Evolutionary conservation across 2,329 filamentous ascomycete species (phyloP).

Genomic region (Chalaropsis ovoidea): DNA sequence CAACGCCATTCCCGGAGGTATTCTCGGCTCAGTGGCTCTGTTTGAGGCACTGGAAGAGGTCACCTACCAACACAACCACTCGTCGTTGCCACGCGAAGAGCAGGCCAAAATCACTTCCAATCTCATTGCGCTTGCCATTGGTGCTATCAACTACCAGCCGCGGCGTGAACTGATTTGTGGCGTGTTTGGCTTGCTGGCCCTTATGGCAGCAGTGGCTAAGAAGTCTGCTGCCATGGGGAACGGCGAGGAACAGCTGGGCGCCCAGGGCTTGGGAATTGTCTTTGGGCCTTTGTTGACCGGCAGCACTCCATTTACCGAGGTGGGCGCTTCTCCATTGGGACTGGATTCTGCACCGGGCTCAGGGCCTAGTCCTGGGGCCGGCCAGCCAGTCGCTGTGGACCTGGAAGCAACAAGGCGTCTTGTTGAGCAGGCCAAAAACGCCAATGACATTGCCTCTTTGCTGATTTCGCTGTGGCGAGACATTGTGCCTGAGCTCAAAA

Average conservation of each 20-base stretch:
- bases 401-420: constrained; percentile 21
- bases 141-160: constrained; percentile 48
- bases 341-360: not conserved
- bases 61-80: constrained; percentile 35
- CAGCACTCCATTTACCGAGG: constrained; percentile 10
- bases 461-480: constrained; percentile 56
- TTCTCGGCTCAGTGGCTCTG: constrained; percentile 51
- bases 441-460: constrained; percentile 54
- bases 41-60: constrained; percentile 49
- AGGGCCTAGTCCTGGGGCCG: not conserved
- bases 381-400: not conserved
- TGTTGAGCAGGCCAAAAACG: constrained; percentile 49
- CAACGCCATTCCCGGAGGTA: constrained; percentile 52
- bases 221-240: constrained; percentile 33
- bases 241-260: constrained; percentile 32
- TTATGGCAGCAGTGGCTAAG: constrained; percentile 51
- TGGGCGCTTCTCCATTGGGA: not conserved
- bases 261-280: constrained; percentile 58
- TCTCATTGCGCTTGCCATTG: constrained; percentile 55
- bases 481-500: constrained; percentile 22
- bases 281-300: constrained; percentile 56
- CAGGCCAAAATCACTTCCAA: constrained; percentile 49
- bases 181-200: constrained; percentile 54
- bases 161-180: constrained; percentile 55
- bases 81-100: constrained; percentile 43